Evolutionary conservation across 768 basidiomycete genomes (phyloP), one percentile per base, ranked within the genome.

Genomic region (Phylloporus arenicola): DNA sequence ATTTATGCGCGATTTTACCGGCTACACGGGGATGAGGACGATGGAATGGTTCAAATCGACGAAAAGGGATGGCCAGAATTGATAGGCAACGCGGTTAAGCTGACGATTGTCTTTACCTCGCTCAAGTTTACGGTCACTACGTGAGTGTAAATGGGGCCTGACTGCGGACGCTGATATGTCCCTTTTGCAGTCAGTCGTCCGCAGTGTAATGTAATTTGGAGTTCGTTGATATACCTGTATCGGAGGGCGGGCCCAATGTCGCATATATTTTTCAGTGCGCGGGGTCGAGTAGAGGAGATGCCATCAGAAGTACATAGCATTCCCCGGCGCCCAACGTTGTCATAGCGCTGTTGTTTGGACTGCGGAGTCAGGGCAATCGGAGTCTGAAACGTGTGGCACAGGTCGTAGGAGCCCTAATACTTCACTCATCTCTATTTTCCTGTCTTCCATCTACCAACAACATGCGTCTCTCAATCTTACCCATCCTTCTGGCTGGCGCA

Each of bases 401-500:
- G 55, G 35, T 38, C 16, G 45, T 30, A 25, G 40, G 10, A 41
- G 40, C 41, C 31, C 40, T 27, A 42, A 35, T 41, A 48, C 39
- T 19, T 17, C 31, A 17, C n/a, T 30, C 40, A 34, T 25, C 41
- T 34, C 16, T 34, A 31, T 42, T 34, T n/a, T 22, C 29, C 27
- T 34, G 41, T 35, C 27, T n/a, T 13, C 29, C 13, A 37, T 19
- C 19, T 2, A 25, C 27, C 22, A 48, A 1, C 10, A 76, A 1
- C 10, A 76, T 77, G 75, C 73, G 64, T 54, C 60, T 75, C 35
- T 62, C 69, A 12, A 48, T 68, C 41, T 48, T 75, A 31, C 68
- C 73, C 37, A 54, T 68, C 27, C 57, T 76, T 49, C 57, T 70
- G 51, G 69, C 72, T 14, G 66, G 68, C 35, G 73, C 69, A 22